These are phyloP conservation scores for Lentinula aciculospora DNA, from an alignment of 768 basidiomycete genomes.

Conservation along the genomic window DNA sequence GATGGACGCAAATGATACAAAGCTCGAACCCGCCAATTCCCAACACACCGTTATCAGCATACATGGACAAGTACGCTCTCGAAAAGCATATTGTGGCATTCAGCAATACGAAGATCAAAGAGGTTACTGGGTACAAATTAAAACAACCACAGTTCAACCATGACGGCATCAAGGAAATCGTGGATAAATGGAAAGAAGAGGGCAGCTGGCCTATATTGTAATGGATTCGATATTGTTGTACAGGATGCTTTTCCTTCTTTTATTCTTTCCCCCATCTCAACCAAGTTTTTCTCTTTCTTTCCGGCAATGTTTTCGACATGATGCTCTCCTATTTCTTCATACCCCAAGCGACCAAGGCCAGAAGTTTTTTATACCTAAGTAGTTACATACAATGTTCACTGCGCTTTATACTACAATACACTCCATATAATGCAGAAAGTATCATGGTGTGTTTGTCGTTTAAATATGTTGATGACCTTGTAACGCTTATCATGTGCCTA, in stretches of 20 bases:
- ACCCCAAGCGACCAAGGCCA: neutral
- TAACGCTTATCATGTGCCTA: no score
- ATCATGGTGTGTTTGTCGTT: neutral
- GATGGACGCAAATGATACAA: conserved; percentile 78
- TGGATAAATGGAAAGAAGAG: conserved; percentile 79
- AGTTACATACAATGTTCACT: conserved; percentile 1
- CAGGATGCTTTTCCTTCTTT: neutral
- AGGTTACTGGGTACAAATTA: conserved; percentile 63
- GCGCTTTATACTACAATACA: neutral
- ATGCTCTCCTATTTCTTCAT: neutral
- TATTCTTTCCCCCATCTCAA: neutral
- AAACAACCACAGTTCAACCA: conserved; percentile 57
- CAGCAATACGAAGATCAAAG: conserved; percentile 68
- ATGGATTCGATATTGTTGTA: conserved; percentile 8
- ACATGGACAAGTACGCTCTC: conserved; percentile 71
- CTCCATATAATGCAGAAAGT: neutral
- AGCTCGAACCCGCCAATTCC: conserved; percentile 65
- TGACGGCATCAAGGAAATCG: conserved; percentile 58
- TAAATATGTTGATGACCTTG: neutral
- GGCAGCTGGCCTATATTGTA: conserved; percentile 47
- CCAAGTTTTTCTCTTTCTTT: neutral
- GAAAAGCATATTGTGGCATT: conserved; percentile 67
- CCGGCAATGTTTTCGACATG: conserved; percentile 6
- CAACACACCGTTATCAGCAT: conserved; percentile 69
- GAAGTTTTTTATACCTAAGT: conserved; percentile 6